phyloP scores from a whole-genome alignment of 768 basidiomycete genomes.

The Boletus patriciae region DNA sequence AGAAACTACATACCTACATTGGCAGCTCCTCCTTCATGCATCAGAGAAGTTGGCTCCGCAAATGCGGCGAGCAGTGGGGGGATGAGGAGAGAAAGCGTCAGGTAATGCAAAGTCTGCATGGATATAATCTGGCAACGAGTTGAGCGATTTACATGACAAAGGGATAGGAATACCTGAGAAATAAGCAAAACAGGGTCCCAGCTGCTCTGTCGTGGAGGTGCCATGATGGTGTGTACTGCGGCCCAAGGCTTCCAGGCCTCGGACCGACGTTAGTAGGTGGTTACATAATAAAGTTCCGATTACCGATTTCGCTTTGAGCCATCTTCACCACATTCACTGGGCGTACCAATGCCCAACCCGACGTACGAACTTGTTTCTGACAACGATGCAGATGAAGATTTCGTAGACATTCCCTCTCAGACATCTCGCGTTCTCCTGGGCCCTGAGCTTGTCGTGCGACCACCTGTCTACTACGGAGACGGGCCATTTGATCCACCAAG shows the following conservation, averaged over 20 bases:
- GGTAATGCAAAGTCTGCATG: constrained; percentile 91
- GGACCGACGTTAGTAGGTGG: background rate
- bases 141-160: background rate
- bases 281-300: constrained; percentile 16
- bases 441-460: constrained; percentile 25
- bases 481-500: constrained; percentile 77
- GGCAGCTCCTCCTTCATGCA: constrained; percentile 76
- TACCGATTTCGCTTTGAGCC: constrained; percentile 7
- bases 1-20: constrained; percentile 60
- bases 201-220: constrained; percentile 46
- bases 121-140: constrained; percentile 71
- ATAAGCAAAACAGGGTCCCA: constrained; percentile 92
- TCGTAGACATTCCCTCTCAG: constrained; percentile 8
- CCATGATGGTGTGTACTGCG: constrained; percentile 25
- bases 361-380: constrained; percentile 33
- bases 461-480: constrained; percentile 64
- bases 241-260: background rate
- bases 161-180: constrained; percentile 61
- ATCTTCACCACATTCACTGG: background rate
- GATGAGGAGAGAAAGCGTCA: constrained; percentile 78
- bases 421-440: background rate
- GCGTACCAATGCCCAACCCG: constrained; percentile 25
- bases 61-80: constrained; percentile 77
- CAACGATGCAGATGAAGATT: constrained; percentile 26
- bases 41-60: constrained; percentile 67